phyloP scores from a whole-genome alignment of 139 green algal species.

The Chlorokybus atmophyticus region DNA sequence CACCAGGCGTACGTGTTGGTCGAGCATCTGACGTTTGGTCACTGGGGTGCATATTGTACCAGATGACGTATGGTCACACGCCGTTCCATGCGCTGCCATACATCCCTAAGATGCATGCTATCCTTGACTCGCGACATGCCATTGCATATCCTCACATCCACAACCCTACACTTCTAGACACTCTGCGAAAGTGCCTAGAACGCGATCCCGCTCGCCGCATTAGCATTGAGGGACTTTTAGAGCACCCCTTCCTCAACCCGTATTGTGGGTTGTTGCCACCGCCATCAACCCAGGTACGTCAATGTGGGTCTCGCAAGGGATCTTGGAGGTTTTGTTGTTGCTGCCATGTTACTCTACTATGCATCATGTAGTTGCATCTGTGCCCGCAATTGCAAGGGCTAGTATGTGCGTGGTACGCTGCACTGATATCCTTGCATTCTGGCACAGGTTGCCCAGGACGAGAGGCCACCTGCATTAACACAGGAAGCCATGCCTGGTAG shows the following conservation, averaged over 20 bases:
- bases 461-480: no score
- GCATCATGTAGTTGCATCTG: no score
- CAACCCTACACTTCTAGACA: conserved; percentile 52
- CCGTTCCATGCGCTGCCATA: conserved; percentile 43
- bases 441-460: no score
- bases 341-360: no score
- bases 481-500: no score
- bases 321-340: no score
- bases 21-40: conserved; percentile 85
- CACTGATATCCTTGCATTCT: no score
- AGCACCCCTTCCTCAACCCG: conserved; percentile 60
- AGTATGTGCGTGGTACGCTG: no score
- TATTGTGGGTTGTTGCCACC: no score
- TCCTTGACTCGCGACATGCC: conserved; percentile 54
- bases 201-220: conserved; percentile 61
- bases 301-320: no score
- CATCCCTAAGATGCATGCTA: conserved; percentile 76
- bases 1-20: conserved; percentile 40
- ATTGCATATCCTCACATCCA: conserved; percentile 47
- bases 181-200: conserved; percentile 70
- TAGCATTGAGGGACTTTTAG: conserved; percentile 73
- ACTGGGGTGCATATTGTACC: conserved; percentile 93
- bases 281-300: no score
- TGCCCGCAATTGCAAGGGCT: no score
- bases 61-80: conserved; percentile 85